These are phyloP conservation scores for Magnaporthiopsis rhizophila DNA, from an alignment of 2,329 filamentous ascomycete species.

Conservation along the genomic window DNA sequence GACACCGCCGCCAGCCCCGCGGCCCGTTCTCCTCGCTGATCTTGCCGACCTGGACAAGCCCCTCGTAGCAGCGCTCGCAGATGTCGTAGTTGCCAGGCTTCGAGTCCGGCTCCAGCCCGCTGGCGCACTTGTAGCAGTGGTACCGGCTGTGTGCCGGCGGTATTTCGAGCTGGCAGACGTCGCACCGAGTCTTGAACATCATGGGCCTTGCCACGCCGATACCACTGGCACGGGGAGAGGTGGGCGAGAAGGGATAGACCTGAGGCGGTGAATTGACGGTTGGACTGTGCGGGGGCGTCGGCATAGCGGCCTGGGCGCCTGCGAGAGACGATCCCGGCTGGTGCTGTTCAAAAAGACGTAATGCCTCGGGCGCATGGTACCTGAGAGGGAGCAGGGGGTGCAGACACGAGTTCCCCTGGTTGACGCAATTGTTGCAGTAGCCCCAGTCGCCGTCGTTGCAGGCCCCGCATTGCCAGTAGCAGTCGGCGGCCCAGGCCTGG, in stretches of 20 bases:
- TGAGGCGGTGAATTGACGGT: not conserved
- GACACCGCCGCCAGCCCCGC: constrained; percentile 76
- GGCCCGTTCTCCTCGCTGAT: constrained; percentile 70
- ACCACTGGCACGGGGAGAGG: not conserved
- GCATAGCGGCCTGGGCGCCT: constrained; percentile 25
- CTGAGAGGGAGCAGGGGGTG: constrained; percentile 73
- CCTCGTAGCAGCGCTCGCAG: constrained; percentile 69
- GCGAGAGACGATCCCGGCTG: constrained; percentile 44
- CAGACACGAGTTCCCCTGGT: constrained; percentile 70
- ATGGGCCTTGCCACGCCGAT: constrained; percentile 32
- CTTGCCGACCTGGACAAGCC: constrained; percentile 52
- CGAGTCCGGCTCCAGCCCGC: constrained; percentile 35
- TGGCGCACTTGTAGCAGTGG: constrained; percentile 71
- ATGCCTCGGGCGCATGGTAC: constrained; percentile 37
- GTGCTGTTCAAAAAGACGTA: constrained; percentile 23
- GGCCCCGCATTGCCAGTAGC: constrained; percentile 79
- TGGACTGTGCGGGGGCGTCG: constrained; percentile 52
- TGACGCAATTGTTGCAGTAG: constrained; percentile 82
- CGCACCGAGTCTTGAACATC: constrained; percentile 67
- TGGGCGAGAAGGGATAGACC: not conserved
- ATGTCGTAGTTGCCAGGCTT: constrained; percentile 75
- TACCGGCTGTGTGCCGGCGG: constrained; percentile 61
- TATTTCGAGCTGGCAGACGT: constrained; percentile 68
- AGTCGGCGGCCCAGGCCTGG: constrained; percentile 64
- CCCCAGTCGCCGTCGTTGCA: constrained; percentile 96